phyloP scores from a whole-genome alignment of 805 yeast species.

The Wickerhamiella azymoides region DNA sequence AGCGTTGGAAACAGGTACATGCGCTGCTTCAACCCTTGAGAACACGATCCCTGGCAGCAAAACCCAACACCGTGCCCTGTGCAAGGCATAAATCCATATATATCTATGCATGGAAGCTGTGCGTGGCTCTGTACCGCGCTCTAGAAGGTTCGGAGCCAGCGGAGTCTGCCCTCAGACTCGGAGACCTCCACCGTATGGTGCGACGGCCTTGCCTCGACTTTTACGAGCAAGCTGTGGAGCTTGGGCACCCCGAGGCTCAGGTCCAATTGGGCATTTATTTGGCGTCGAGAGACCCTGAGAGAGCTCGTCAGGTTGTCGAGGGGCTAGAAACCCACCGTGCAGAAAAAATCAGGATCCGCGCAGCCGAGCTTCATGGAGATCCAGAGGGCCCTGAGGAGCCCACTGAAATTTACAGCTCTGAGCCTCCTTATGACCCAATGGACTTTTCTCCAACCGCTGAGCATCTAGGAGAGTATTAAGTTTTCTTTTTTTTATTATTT shows the following conservation, averaged over 20 bases:
- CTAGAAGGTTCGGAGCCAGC: not conserved
- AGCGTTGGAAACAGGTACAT: not conserved
- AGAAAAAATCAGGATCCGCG: too few relatives aligned
- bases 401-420: too few relatives aligned
- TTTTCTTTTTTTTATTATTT: too few relatives aligned
- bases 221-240: not conserved
- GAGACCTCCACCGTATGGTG: not conserved
- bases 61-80: not conserved
- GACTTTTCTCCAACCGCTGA: too few relatives aligned
- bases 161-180: not conserved
- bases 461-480: too few relatives aligned
- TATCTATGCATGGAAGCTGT: not conserved
- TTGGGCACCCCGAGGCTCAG: not conserved
- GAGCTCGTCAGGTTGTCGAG: too few relatives aligned
- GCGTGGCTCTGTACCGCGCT: not conserved
- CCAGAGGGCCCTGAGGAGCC: too few relatives aligned
- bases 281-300: not conserved
- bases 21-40: not conserved
- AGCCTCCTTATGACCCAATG: too few relatives aligned
- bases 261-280: not conserved
- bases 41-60: too few relatives aligned
- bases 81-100: not conserved
- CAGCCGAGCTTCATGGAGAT: too few relatives aligned
- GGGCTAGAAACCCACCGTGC: too few relatives aligned
- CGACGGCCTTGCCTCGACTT: not conserved